These are phyloP conservation scores for Ascochyta pisi DNA, from an alignment of 2,329 filamentous ascomycete species.

Conservation along the genomic window DNA sequence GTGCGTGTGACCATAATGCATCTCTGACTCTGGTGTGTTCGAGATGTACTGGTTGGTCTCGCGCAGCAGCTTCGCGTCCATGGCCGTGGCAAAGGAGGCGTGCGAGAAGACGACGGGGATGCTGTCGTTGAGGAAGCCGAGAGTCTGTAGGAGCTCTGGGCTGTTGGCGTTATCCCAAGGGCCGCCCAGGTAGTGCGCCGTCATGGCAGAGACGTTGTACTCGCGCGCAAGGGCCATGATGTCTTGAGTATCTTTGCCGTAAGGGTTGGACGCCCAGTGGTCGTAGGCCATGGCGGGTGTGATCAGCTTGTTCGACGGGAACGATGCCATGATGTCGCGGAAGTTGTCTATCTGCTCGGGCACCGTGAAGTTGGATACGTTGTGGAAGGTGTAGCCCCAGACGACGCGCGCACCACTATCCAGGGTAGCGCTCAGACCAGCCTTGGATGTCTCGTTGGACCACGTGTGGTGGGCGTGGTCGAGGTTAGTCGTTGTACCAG, in stretches of 20 bases:
- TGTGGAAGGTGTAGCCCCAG: slow-evolving; percentile 56
- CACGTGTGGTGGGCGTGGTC: slow-evolving; percentile 49
- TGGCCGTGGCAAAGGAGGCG: slow-evolving; percentile 53
- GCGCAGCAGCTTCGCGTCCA: slow-evolving; percentile 54
- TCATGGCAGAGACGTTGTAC: slow-evolving; percentile 49
- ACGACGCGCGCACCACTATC: slow-evolving; percentile 51
- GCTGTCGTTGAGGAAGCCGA: slow-evolving; percentile 49
- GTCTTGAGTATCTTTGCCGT: slow-evolving; percentile 5
- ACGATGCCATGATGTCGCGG: slow-evolving; percentile 10
- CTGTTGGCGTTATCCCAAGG: neutral
- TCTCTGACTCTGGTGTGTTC: slow-evolving; percentile 66
- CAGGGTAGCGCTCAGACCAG: slow-evolving; percentile 56
- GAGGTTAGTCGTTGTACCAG: slow-evolving; percentile 60
- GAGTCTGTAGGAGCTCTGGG: slow-evolving; percentile 27
- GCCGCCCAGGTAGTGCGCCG: slow-evolving; percentile 42
- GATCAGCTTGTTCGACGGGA: slow-evolving; percentile 13
- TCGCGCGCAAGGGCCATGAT: slow-evolving; percentile 10
- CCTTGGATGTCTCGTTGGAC: slow-evolving; percentile 52
- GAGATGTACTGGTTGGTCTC: slow-evolving; percentile 61
- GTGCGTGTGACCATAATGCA: slow-evolving; percentile 65
- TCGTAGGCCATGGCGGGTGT: slow-evolving; percentile 21
- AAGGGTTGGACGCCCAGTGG: slow-evolving; percentile 16
- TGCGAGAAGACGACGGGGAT: slow-evolving; percentile 63
- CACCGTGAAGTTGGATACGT: slow-evolving; percentile 29
- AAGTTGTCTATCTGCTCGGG: slow-evolving; percentile 19